Percentiles rank a stretch among this genome's conserved stretches.
Evolutionary conservation across 768 basidiomycete genomes (phyloP).

Genomic region (Mycena chlorophos): DNA sequence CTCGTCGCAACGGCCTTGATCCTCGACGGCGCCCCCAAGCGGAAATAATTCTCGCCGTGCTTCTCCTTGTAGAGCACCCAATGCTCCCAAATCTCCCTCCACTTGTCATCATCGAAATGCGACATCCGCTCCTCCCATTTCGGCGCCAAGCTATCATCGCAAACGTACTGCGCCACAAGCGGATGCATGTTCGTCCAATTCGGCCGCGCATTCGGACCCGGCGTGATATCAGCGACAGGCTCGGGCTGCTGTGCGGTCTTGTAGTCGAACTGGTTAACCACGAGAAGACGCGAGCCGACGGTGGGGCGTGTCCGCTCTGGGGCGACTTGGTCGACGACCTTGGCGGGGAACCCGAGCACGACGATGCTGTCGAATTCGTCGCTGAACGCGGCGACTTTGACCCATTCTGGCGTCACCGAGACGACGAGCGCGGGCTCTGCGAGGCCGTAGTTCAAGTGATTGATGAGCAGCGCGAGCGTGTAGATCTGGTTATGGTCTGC

Average conservation of each 20-base stretch:
- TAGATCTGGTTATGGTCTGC: conserved; percentile 21
- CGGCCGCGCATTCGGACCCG: conserved; percentile 1
- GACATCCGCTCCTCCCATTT: conserved; percentile 19
- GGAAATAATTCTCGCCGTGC: conserved; percentile 20
- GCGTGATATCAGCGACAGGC: conserved; percentile 11
- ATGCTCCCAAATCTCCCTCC: conserved; percentile 15
- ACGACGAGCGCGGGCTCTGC: conserved; percentile 19
- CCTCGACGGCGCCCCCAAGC: conserved; percentile 18
- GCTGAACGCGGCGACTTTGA: conserved; percentile 21
- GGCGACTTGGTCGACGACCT: conserved; percentile 16
- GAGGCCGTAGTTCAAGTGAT: conserved; percentile 21
- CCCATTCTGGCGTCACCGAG: conserved; percentile 18
- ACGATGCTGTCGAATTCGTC: conserved; percentile 21
- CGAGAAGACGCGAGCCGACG: conserved; percentile 18
- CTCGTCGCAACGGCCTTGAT: conserved; percentile 11
- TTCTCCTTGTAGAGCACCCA: conserved; percentile 17
- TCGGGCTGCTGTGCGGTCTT: conserved; percentile 11
- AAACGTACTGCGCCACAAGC: conserved; percentile 20
- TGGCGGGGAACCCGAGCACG: conserved; percentile 21
- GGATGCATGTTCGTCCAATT: conserved; percentile 24
- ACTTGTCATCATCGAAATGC: conserved; percentile 13
- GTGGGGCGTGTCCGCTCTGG: conserved; percentile 9
- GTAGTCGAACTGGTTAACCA: conserved; percentile 19
- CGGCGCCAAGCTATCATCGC: conserved; percentile 11
- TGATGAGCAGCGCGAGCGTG: conserved; percentile 20